Conservation (phyloP, 495 filamentous ascomycete species). For the Cercophora sp. region DNA sequence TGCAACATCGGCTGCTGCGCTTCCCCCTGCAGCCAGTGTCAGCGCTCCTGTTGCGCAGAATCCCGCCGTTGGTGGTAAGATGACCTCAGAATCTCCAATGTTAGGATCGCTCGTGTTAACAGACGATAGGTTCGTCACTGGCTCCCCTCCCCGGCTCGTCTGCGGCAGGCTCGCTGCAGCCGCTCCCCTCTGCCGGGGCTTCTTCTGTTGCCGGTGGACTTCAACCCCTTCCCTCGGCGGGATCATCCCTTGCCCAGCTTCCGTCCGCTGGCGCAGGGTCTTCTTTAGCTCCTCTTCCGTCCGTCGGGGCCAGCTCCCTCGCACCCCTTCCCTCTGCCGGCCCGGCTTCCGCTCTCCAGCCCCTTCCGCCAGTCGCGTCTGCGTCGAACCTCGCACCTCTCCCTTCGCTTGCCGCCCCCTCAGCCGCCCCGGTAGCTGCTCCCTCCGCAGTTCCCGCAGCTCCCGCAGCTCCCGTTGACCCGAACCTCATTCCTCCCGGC, state of each 20-base stretch:
- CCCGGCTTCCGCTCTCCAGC: not conserved
- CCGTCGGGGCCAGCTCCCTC: not conserved
- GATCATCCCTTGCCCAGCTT: too few relatives aligned
- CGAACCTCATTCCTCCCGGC: too few relatives aligned
- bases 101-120: too few relatives aligned
- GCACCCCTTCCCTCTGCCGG: not conserved
- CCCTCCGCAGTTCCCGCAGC: not conserved
- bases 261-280: too few relatives aligned
- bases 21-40: not conserved
- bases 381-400: not conserved
- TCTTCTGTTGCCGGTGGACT: not conserved
- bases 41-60: conserved; percentile 4
- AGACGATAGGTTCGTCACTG: not conserved
- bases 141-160: not conserved
- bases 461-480: not conserved
- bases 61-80: conserved; percentile 1
- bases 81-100: too few relatives aligned
- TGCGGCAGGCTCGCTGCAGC: not conserved
- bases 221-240: not conserved
- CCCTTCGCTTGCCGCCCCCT: not conserved
- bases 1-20: conserved; percentile 9
- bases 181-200: not conserved
- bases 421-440: not conserved
- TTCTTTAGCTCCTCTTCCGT: too few relatives aligned
- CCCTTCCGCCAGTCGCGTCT: not conserved